Evolutionary conservation across 75 land plant species (phyloP).

Genomic region (Azolla pinnata): DNA sequence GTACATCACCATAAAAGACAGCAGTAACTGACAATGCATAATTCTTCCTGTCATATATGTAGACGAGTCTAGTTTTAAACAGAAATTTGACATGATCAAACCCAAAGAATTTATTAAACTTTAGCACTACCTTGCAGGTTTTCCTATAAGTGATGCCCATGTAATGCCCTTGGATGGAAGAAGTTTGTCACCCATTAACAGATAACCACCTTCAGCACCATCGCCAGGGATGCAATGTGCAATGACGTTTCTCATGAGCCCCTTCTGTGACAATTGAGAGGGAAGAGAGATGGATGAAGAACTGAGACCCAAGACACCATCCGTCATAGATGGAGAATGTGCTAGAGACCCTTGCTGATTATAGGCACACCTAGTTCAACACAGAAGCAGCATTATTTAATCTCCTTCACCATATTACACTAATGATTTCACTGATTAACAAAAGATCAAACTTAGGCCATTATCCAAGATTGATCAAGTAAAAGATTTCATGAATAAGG

Average conservation of each 20-base stretch:
- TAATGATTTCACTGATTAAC: too few relatives aligned
- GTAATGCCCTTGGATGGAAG: slow-evolving; percentile 64
- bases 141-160: slow-evolving; percentile 48
- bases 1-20: slow-evolving; percentile 38
- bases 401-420: background rate
- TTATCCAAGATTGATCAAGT: too few relatives aligned
- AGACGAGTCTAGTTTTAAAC: too few relatives aligned
- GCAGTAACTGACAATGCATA: slow-evolving; percentile 27
- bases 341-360: slow-evolving; percentile 77
- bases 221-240: slow-evolving; percentile 67
- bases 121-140: slow-evolving; percentile 31
- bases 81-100: too few relatives aligned
- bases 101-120: too few relatives aligned
- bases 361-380: slow-evolving; percentile 72
- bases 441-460: too few relatives aligned
- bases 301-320: slow-evolving; percentile 82
- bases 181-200: slow-evolving; percentile 65
- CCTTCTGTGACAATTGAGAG: slow-evolving; percentile 51
- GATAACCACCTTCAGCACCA: slow-evolving; percentile 42
- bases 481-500: too few relatives aligned
- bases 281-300: slow-evolving; percentile 56
- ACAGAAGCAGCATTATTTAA: background rate
- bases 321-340: slow-evolving; percentile 48
- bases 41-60: slow-evolving; percentile 28
- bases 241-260: slow-evolving; percentile 56